Evolutionary conservation across 805 yeast genomes (phyloP), one percentile per base, ranked within the genome.

Genomic region (Candida endomychidarum): DNA sequence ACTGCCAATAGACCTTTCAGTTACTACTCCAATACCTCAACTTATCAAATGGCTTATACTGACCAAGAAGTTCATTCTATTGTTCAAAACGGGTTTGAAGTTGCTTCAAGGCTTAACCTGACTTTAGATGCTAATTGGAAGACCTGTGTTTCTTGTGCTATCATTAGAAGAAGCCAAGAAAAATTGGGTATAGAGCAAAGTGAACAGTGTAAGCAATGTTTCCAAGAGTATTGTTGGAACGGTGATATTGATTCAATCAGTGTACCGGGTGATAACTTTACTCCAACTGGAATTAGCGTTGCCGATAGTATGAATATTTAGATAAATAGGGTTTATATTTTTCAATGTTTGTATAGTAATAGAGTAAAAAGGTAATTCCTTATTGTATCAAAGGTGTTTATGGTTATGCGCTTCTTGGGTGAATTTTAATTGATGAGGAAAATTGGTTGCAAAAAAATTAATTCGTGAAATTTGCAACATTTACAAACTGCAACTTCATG

Each of bases 81-180:
- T 70, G 75, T 87, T 40, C 60, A 68, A 48, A 88, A 87, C 56
- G 96, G 95, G 6, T 84, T 78, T 56, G 86, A 84, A 50, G 72
- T 77, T 11, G 76, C 82, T 8, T 70, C 89, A 0, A 75, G 83
- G 54, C 69, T 71, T 41, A 86, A 86, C 56, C 63, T 78, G 26
- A 82, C 95, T 10, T 54, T 81, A 18, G 93, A 85, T 49, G 54
- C 64, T 3, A 79, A 83, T 23, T 87, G 85, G 81, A 65, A 76
- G 29, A 74, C 79, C 5, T 87, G 96, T 67, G 73, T 87, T 34
- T 85, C 85, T 3, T 87, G 96, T 70, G 96, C 95, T 9, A 74
- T 87, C 32, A 70, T 86, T 43, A 82, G 86, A 64, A 78, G 96
- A 58, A 77, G 82, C 29, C 81, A 81, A 54, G 93, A 86, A 62